A percentile compares a stretch with the other conserved stretches of the same genome.
Evolutionary conservation across 352 stramenopile genomes (phyloP).

Genomic region (Phytopythium montanum): DNA sequence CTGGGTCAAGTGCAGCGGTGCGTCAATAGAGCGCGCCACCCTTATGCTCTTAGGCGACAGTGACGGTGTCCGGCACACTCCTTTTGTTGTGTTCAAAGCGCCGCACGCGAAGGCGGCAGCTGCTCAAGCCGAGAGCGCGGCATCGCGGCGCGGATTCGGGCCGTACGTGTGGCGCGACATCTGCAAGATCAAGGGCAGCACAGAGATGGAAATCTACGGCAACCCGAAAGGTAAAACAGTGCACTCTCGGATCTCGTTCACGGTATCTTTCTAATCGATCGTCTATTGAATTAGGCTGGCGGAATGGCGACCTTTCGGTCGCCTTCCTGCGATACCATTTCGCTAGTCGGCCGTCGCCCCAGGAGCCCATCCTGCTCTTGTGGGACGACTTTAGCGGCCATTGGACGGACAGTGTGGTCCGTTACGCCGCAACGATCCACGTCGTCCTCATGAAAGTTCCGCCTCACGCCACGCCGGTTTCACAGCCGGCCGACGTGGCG

Average conservation of each 20-base stretch:
- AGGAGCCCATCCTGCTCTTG: constrained; percentile 11
- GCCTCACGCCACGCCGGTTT: constrained; percentile 1
- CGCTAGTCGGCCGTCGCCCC: neutral
- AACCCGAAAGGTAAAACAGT: neutral
- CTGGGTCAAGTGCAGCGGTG: neutral
- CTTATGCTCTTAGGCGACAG: neutral
- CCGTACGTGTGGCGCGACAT: neutral
- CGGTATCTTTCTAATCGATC: neutral
- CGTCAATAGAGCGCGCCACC: neutral
- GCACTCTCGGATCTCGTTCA: neutral
- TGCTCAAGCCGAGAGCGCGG: neutral
- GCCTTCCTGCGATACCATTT: too few relatives aligned
- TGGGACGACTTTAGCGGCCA: constrained; percentile 8
- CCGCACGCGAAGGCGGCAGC: neutral
- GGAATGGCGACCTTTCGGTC: neutral
- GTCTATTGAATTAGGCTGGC: constrained; percentile 1
- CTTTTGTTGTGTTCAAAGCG: neutral
- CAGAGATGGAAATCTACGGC: neutral
- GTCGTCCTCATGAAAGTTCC: neutral
- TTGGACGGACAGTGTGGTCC: neutral
- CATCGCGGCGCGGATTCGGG: neutral
- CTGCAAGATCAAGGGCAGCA: neutral
- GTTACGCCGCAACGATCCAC: neutral
- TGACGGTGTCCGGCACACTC: neutral
- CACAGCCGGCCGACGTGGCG: neutral